These are phyloP conservation scores for Pseudognaphalium luteoalbum DNA, from an alignment of 129 eudicot species.

Conservation along the genomic window DNA sequence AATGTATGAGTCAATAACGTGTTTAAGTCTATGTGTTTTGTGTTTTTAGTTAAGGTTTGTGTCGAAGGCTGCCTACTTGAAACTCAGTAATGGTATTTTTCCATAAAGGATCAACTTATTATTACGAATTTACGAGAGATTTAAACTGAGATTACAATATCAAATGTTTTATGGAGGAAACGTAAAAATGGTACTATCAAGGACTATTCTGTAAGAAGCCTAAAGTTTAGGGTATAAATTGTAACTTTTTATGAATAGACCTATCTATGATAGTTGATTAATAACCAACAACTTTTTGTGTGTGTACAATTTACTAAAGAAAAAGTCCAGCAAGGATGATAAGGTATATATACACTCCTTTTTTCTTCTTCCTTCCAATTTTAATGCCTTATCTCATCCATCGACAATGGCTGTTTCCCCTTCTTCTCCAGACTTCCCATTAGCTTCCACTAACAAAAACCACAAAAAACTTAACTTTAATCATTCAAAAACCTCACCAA, in stretches of 20 bases:
- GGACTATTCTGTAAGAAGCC: constrained; percentile 7
- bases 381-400: constrained; percentile 44
- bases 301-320: background rate
- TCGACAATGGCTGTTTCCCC: constrained; percentile 61
- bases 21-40: too few relatives aligned
- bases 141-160: too few relatives aligned
- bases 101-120: too few relatives aligned
- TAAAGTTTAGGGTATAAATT: constrained; percentile 6
- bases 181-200: background rate
- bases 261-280: constrained; percentile 28
- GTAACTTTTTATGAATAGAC: constrained; percentile 21
- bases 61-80: too few relatives aligned
- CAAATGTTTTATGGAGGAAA: too few relatives aligned
- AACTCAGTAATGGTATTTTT: too few relatives aligned
- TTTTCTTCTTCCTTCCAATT: constrained; percentile 29
- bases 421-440: constrained; percentile 39
- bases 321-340: constrained; percentile 35
- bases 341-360: constrained; percentile 47
- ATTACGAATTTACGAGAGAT: too few relatives aligned
- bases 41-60: too few relatives aligned
- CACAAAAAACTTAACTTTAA: constrained; percentile 37
- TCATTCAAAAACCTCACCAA: constrained; percentile 30
- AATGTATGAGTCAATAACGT: too few relatives aligned
- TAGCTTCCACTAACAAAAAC: constrained; percentile 39
- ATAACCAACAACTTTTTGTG: constrained; percentile 13